phyloP scores from a whole-genome alignment of 2,329 filamentous ascomycete genomes.

The Phaeosphaeriaceae sp. region DNA sequence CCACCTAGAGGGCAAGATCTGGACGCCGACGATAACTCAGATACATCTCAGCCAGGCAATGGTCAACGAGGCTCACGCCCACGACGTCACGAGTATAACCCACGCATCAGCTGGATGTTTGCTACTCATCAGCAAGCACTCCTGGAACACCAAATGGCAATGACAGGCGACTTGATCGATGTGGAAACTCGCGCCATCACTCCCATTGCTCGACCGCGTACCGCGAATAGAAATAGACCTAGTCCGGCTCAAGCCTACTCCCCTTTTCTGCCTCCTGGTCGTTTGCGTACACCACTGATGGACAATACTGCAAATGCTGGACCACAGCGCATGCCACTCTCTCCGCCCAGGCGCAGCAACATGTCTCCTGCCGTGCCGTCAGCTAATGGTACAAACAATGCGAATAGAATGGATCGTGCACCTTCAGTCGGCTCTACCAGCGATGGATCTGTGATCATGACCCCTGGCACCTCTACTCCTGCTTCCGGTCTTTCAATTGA shows the following conservation, averaged over 20 bases:
- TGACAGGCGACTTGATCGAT: conserved; percentile 42
- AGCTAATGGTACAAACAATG: conserved; percentile 17
- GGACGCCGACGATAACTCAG: conserved; percentile 50
- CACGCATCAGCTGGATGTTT: conserved; percentile 51
- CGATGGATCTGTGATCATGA: conserved; percentile 36
- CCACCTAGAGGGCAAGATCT: conserved; percentile 32
- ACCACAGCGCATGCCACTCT: conserved; percentile 33
- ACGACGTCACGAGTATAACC: conserved; percentile 47
- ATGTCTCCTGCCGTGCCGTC: conserved; percentile 29
- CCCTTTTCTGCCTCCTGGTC: conserved; percentile 42
- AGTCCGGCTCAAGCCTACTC: conserved; percentile 46
- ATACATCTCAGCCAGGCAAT: conserved; percentile 43
- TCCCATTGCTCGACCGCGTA: conserved; percentile 48
- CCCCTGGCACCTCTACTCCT: conserved; percentile 37
- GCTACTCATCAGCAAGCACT: conserved; percentile 50
- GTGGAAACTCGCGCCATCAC: conserved; percentile 47
- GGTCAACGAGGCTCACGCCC: conserved; percentile 29
- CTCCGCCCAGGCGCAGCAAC: conserved; percentile 38
- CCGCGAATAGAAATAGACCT: conserved; percentile 48
- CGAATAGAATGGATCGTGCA: conserved; percentile 30
- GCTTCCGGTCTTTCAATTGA: conserved; percentile 36
- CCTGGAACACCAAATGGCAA: conserved; percentile 40
- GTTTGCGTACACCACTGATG: conserved; percentile 45
- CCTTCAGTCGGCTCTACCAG: conserved; percentile 38
- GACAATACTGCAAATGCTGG: conserved; percentile 36